These are phyloP conservation scores for Candida mattraensis DNA, from an alignment of 805 yeast genomes.

Conservation along the genomic window DNA sequence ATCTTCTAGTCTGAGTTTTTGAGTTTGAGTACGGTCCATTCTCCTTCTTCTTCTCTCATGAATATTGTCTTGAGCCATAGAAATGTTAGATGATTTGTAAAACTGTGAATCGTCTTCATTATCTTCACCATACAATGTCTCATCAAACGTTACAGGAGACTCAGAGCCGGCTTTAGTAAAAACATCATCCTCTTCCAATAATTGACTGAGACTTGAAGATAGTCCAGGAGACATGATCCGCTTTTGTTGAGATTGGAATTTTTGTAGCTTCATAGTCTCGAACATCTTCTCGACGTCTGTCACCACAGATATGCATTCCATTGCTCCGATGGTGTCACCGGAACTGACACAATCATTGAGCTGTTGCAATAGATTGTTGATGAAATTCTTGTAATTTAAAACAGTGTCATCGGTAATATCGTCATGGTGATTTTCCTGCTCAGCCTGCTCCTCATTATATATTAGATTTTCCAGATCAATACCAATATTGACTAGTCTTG, in stretches of 20 bases:
- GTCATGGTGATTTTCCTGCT: constrained; percentile 8
- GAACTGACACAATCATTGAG: constrained; percentile 52
- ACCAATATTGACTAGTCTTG: constrained; percentile 65
- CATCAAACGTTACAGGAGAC: constrained; percentile 13
- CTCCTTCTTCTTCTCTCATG: constrained; percentile 6
- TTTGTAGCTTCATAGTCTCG: constrained; percentile 44
- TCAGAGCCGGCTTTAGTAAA: constrained; percentile 8
- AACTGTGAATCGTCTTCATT: constrained; percentile 10
- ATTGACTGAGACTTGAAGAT: background rate
- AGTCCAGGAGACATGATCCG: constrained; percentile 5
- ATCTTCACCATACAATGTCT: constrained; percentile 14
- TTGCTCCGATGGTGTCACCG: constrained; percentile 56
- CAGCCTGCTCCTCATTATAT: constrained; percentile 23
- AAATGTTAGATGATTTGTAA: constrained; percentile 7
- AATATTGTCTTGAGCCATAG: constrained; percentile 56
- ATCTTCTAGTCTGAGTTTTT: background rate
- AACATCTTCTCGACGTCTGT: constrained; percentile 75
- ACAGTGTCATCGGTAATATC: constrained; percentile 43
- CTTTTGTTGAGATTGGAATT: constrained; percentile 13
- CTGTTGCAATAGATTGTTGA: constrained; percentile 56
- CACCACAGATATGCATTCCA: constrained; percentile 67
- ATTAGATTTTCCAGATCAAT: constrained; percentile 50
- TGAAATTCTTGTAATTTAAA: constrained; percentile 55
- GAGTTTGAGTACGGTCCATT: constrained; percentile 1
- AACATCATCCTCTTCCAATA: constrained; percentile 5